Conservation (phyloP, 2,329 filamentous ascomycete species). For the Coniosporium tulheliwenetii region DNA sequence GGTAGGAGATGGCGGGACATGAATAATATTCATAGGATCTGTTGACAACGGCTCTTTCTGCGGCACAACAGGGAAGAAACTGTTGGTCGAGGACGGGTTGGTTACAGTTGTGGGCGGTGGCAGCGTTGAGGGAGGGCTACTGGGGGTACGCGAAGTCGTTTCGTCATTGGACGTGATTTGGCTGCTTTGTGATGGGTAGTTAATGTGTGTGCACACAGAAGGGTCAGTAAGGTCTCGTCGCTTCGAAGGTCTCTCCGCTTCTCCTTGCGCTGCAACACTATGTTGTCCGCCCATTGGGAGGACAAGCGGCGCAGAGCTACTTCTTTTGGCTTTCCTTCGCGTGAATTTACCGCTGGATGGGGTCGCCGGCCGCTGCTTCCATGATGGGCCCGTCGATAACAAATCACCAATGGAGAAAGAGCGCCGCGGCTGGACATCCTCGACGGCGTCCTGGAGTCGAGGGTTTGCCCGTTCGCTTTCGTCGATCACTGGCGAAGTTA, state of each 20-base stretch:
- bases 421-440: conserved; percentile 19
- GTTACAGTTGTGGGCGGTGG: no score
- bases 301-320: conserved; percentile 14
- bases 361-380: conserved; percentile 13
- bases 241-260: conserved; percentile 16
- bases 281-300: conserved; percentile 20
- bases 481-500: neutral
- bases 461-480: conserved; percentile 1
- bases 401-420: conserved; percentile 36
- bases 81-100: no score
- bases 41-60: no score
- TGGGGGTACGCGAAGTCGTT: no score
- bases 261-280: conserved; percentile 18
- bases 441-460: neutral
- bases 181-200: no score
- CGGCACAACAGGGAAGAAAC: no score
- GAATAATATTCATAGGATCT: no score
- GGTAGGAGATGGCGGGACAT: no score
- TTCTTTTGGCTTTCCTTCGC: conserved; percentile 10
- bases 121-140: no score
- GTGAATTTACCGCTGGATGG: conserved; percentile 13
- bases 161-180: no score
- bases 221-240: conserved; percentile 19
- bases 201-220: neutral
- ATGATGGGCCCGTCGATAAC: conserved; percentile 16